A percentile compares a stretch with the other conserved stretches of the same genome.
These are phyloP conservation scores for Trypanosomatidae sp. DNA, from an alignment of 208 protist species.

Conservation along the genomic window DNA sequence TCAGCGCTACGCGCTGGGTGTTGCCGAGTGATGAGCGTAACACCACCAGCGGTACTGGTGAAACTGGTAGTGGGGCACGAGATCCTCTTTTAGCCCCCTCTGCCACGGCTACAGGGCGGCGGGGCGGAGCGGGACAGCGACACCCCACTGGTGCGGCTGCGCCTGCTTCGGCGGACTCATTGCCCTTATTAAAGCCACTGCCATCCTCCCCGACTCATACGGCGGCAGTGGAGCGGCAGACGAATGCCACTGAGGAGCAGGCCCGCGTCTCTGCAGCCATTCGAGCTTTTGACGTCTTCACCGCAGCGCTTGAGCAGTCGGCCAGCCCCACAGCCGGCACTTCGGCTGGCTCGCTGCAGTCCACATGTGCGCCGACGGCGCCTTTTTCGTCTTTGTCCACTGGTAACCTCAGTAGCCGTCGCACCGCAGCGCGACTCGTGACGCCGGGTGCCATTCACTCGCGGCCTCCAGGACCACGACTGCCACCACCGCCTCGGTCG, in stretches of 20 bases:
- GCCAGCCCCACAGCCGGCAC: background rate
- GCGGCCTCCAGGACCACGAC: background rate
- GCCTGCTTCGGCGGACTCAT: background rate
- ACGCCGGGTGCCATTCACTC: background rate
- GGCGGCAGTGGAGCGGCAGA: background rate
- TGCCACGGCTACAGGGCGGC: background rate
- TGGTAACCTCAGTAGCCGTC: background rate
- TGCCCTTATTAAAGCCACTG: background rate
- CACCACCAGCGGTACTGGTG: background rate
- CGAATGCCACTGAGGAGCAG: conserved; percentile 1
- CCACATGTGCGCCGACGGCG: background rate
- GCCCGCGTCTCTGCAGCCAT: conserved; percentile 31
- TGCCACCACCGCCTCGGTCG: background rate
- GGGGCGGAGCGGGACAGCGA: background rate
- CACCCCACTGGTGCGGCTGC: background rate
- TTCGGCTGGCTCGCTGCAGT: background rate
- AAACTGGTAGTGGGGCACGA: background rate
- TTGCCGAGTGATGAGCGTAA: background rate
- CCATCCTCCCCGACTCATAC: background rate
- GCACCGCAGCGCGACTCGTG: background rate
- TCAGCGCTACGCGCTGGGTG: conserved; percentile 23
- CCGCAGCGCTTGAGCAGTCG: conserved; percentile 11
- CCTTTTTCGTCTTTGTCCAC: background rate
- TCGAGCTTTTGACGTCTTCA: conserved; percentile 34
- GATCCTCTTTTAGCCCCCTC: background rate